Evolutionary conservation across 73 alveolate species (phyloP).

Genomic region (Urostyla sp.): DNA sequence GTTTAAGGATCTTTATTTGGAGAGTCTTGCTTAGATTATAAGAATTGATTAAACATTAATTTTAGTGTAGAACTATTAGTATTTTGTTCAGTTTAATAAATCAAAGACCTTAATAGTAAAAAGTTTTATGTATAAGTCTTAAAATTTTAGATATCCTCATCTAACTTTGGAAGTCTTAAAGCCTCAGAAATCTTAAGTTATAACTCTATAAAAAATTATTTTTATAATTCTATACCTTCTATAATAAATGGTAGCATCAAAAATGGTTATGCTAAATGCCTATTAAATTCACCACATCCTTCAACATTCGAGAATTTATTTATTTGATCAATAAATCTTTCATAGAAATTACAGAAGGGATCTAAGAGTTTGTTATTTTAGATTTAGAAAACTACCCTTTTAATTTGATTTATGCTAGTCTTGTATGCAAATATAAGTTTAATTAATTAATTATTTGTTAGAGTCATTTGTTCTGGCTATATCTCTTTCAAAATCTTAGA

Average conservation of each 20-base stretch:
- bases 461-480: slow-evolving; percentile 23
- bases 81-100: too few relatives aligned
- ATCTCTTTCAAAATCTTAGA: slow-evolving; percentile 13
- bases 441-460: not conserved
- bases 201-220: too few relatives aligned
- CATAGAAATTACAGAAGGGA: slow-evolving; percentile 19
- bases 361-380: slow-evolving; percentile 17
- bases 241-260: slow-evolving; percentile 38
- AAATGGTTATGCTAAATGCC: slow-evolving; percentile 39
- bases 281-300: slow-evolving; percentile 1
- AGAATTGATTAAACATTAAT: slow-evolving; percentile 19
- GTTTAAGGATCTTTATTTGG: slow-evolving; percentile 20
- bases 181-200: not conserved
- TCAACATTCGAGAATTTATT: slow-evolving; percentile 12
- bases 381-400: slow-evolving; percentile 12
- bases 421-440: not conserved
- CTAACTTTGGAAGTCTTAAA: slow-evolving; percentile 4
- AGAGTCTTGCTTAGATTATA: not conserved
- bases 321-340: slow-evolving; percentile 1
- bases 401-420: slow-evolving; percentile 12
- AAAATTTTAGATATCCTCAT: slow-evolving; percentile 13
- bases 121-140: slow-evolving; percentile 1
- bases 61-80: too few relatives aligned
- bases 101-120: slow-evolving; percentile 15
- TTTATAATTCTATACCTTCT: too few relatives aligned